These are phyloP conservation scores for Didymosphaeria variabile DNA, from an alignment of 2,329 filamentous ascomycete species.

Conservation along the genomic window DNA sequence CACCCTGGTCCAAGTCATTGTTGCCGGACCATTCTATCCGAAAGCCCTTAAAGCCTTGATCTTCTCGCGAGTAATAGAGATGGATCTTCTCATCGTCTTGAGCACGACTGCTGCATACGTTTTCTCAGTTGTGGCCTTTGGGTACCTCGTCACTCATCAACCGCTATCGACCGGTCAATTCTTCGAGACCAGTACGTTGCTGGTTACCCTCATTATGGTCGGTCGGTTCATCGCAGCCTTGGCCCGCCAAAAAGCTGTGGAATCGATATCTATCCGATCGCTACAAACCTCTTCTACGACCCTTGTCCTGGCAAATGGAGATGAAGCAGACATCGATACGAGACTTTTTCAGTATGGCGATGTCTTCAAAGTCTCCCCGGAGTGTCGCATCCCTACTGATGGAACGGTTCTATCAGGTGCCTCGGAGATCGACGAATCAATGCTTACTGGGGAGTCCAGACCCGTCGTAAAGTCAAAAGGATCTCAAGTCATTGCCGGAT, in stretches of 20 bases:
- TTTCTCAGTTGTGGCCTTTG: slow-evolving; percentile 65
- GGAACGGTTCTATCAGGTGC: slow-evolving; percentile 69
- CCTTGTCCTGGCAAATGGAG: slow-evolving; percentile 54
- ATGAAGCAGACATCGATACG: slow-evolving; percentile 67
- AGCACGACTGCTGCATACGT: slow-evolving; percentile 73
- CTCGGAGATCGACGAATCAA: slow-evolving; percentile 77
- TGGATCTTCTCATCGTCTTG: slow-evolving; percentile 73
- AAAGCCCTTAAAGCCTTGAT: slow-evolving; percentile 69
- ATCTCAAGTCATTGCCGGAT: slow-evolving; percentile 70
- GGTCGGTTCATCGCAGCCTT: slow-evolving; percentile 59
- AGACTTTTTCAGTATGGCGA: slow-evolving; percentile 77
- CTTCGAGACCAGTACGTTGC: slow-evolving; percentile 65
- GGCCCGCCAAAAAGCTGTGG: slow-evolving; percentile 59
- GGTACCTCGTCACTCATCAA: slow-evolving; percentile 44
- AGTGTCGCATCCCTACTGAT: slow-evolving; percentile 71
- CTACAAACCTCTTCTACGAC: slow-evolving; percentile 66
- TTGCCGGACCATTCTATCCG: slow-evolving; percentile 74
- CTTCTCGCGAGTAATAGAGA: slow-evolving; percentile 69
- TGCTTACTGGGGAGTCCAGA: slow-evolving; percentile 76
- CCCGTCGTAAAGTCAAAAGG: slow-evolving; percentile 66
- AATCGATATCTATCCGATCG: slow-evolving; percentile 61
- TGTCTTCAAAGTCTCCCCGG: slow-evolving; percentile 68
- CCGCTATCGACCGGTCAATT: slow-evolving; percentile 57
- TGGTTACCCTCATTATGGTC: slow-evolving; percentile 64
- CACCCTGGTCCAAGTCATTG: slow-evolving; percentile 69